Evolutionary conservation across 202 grass and related monocot species (phyloP).

Genomic region (Elaeis oleifera): DNA sequence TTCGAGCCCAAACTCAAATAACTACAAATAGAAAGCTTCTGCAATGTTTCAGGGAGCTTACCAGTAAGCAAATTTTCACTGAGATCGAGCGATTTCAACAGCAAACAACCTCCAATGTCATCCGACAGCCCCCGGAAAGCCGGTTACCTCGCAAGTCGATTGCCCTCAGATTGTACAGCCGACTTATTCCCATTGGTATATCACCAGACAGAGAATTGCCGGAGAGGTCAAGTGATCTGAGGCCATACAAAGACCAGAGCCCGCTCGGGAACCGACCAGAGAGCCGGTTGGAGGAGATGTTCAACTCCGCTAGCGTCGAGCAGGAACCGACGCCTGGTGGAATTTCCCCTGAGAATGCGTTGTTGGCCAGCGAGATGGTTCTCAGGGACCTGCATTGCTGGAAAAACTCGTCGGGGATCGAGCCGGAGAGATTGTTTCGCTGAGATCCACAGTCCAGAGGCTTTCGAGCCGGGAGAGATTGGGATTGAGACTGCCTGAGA

Average conservation of each 20-base stretch:
- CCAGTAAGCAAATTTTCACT: constrained; percentile 10
- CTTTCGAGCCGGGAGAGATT: constrained; percentile 7
- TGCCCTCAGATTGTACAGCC: constrained; percentile 6
- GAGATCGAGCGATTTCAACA: constrained; percentile 8
- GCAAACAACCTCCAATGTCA: constrained; percentile 1
- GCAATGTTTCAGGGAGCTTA: neutral
- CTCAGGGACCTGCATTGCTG: constrained; percentile 11
- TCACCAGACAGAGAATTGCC: constrained; percentile 4
- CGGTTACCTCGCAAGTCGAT: neutral
- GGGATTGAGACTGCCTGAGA: constrained; percentile 6
- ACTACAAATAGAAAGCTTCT: constrained; percentile 5
- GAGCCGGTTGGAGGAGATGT: constrained; percentile 10
- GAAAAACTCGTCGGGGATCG: constrained; percentile 8
- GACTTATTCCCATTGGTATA: constrained; percentile 3
- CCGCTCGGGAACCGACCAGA: constrained; percentile 3
- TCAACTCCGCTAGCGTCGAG: constrained; percentile 5
- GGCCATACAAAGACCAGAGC: constrained; percentile 3
- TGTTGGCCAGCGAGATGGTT: constrained; percentile 1
- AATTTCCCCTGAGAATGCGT: constrained; percentile 6
- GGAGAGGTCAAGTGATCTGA: constrained; percentile 13
- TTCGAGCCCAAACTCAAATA: constrained; percentile 3
- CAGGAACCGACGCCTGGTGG: neutral
- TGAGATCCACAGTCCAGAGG: constrained; percentile 5
- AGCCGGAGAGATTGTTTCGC: constrained; percentile 2
- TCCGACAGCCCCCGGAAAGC: constrained; percentile 8